Evolutionary conservation across 331 rosid genomes (phyloP).

Genomic region (Acacia pycnantha): DNA sequence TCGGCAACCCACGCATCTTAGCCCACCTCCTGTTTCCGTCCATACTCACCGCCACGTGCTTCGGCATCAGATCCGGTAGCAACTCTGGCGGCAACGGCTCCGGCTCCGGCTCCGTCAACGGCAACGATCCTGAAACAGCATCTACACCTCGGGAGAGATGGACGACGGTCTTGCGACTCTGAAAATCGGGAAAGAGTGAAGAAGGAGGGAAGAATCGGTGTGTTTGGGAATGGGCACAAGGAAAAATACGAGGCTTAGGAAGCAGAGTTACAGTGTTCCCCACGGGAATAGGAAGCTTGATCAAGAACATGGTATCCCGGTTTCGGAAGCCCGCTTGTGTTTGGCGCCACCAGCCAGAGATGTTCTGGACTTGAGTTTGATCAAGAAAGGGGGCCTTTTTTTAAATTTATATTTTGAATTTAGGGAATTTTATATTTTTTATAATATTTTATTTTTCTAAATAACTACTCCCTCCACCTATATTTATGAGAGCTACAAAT

Average conservation of each 20-base stretch:
- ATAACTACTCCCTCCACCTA: no score
- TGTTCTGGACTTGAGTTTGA: neutral
- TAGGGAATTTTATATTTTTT: no score
- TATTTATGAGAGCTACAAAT: no score
- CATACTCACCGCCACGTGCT: constrained; percentile 86
- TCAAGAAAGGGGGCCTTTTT: no score
- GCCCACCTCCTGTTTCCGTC: constrained; percentile 94
- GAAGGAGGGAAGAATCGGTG: neutral
- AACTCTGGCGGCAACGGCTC: constrained; percentile 43
- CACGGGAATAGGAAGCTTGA: constrained; percentile 10
- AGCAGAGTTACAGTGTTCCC: neutral
- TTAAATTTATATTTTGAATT: no score
- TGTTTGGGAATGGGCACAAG: constrained; percentile 15
- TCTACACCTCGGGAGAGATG: neutral
- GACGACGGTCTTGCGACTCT: neutral
- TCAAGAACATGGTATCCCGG: constrained; percentile 23
- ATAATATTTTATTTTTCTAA: no score
- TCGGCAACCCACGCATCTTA: constrained; percentile 37
- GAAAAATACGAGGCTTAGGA: neutral
- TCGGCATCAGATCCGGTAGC: constrained; percentile 62
- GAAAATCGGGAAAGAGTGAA: no score
- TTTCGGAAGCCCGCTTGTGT: neutral
- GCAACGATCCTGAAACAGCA: neutral
- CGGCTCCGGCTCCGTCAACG: constrained; percentile 18
- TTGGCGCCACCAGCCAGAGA: no score